These are phyloP conservation scores for Colletotrichum euphorbiae DNA, from an alignment of 2,329 filamentous ascomycete species.

Conservation along the genomic window DNA sequence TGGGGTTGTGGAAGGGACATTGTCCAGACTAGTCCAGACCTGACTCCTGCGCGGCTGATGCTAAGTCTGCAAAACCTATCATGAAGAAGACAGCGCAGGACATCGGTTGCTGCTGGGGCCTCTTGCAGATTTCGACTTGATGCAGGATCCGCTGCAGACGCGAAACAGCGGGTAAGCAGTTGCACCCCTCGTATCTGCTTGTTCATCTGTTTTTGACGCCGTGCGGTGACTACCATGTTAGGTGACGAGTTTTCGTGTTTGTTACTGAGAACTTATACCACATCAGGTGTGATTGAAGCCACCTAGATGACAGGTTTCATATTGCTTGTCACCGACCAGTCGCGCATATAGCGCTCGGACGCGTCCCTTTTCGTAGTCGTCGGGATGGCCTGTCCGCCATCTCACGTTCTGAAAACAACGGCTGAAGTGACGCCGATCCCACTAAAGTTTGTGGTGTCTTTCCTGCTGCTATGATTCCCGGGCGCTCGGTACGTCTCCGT, in stretches of 20 bases:
- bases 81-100: constrained; percentile 4
- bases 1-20: constrained; percentile 9
- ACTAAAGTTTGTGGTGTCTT: constrained; percentile 2
- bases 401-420: background rate
- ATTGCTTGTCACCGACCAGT: background rate
- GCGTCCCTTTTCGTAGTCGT: background rate
- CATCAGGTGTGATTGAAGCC: background rate
- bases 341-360: background rate
- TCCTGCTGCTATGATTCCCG: constrained; percentile 2
- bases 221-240: background rate
- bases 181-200: background rate
- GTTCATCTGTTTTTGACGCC: background rate
- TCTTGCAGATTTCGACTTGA: background rate
- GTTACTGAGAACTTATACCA: background rate
- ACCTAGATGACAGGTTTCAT: background rate
- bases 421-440: constrained; percentile 6
- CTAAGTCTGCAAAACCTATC: background rate
- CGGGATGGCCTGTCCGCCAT: background rate
- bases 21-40: constrained; percentile 1
- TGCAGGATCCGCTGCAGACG: constrained; percentile 9
- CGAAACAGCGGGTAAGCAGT: constrained; percentile 1
- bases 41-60: constrained; percentile 3
- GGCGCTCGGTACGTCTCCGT: constrained; percentile 20
- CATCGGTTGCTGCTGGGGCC: background rate
- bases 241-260: background rate